Evolutionary conservation across 768 basidiomycete species (phyloP).

Genomic region (Tylopilus intermedius): DNA sequence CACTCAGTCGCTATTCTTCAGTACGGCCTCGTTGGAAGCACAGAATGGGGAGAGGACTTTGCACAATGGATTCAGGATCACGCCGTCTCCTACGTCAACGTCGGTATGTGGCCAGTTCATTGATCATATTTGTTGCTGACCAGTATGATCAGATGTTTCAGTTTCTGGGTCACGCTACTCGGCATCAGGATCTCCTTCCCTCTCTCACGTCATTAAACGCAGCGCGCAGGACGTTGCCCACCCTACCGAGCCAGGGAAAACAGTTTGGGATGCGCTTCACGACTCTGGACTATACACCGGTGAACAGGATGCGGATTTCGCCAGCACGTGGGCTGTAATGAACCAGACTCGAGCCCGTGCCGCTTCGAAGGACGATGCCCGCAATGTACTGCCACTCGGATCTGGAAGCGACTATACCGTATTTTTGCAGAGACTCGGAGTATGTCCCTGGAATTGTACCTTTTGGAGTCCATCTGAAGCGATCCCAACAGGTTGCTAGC

Average conservation of each 20-base stretch:
- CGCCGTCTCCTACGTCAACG: conserved; percentile 82
- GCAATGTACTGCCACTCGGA: conserved; percentile 56
- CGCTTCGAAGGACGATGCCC: conserved; percentile 28
- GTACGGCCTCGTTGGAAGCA: conserved; percentile 77
- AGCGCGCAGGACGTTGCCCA: conserved; percentile 55
- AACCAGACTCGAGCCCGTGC: conserved; percentile 20
- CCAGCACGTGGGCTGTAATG: conserved; percentile 36
- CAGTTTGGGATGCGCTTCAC: conserved; percentile 55
- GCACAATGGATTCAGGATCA: conserved; percentile 70
- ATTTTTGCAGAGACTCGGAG: conserved; percentile 76
- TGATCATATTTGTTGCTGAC: background rate
- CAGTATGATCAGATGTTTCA: conserved; percentile 40
- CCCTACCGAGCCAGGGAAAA: conserved; percentile 44
- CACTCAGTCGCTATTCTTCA: conserved; percentile 13
- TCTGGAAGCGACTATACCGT: conserved; percentile 88
- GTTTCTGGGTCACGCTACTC: conserved; percentile 52
- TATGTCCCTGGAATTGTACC: conserved; percentile 28
- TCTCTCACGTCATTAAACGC: conserved; percentile 52
- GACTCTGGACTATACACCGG: conserved; percentile 50
- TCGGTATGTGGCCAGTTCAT: conserved; percentile 37
- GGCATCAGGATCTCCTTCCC: conserved; percentile 54
- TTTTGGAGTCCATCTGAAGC: background rate
- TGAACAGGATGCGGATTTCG: conserved; percentile 39
- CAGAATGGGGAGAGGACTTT: conserved; percentile 94
- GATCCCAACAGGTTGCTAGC: conserved; percentile 28